Evolutionary conservation across 1,284 basidiomycete species (phyloP).

Genomic region (Tylopilus orsonianus): DNA sequence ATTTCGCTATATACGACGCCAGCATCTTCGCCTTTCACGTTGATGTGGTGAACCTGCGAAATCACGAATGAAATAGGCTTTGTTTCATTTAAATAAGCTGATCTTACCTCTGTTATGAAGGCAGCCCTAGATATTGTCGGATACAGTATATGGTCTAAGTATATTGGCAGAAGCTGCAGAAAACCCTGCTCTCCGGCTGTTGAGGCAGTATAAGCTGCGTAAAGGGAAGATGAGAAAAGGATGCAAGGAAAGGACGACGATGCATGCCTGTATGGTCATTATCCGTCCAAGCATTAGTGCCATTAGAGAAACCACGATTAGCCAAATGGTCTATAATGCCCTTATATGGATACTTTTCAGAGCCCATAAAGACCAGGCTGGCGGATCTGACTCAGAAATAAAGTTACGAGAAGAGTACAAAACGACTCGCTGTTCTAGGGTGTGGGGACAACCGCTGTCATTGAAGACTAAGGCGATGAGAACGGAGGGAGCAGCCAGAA

Average conservation of each 20-base stretch:
- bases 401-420: neutral
- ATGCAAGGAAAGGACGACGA: neutral
- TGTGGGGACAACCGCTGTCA: conserved; percentile 92
- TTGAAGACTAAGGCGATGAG: conserved; percentile 67
- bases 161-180: conserved; percentile 91
- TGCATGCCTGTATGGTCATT: conserved; percentile 68
- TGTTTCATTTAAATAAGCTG: neutral
- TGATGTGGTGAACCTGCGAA: conserved; percentile 84
- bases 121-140: conserved; percentile 92
- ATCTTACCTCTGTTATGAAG: conserved; percentile 83
- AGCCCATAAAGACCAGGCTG: conserved; percentile 92
- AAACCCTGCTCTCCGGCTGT: conserved; percentile 98
- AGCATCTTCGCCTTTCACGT: conserved; percentile 86
- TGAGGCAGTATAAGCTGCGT: conserved; percentile 86
- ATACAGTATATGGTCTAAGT: conserved; percentile 96
- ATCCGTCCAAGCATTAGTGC: conserved; percentile 87
- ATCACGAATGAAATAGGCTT: conserved; percentile 1
- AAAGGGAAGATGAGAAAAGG: conserved; percentile 1
- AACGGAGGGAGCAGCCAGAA: neutral
- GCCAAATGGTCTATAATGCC: conserved; percentile 97
- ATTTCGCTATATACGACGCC: conserved; percentile 99
- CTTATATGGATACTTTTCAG: conserved; percentile 94
- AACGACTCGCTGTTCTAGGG: conserved; percentile 79
- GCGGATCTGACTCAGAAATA: conserved; percentile 11
- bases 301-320: conserved; percentile 92